Evolutionary conservation across 768 basidiomycete genomes (phyloP).

Genomic region (Trametes cinnabarina): DNA sequence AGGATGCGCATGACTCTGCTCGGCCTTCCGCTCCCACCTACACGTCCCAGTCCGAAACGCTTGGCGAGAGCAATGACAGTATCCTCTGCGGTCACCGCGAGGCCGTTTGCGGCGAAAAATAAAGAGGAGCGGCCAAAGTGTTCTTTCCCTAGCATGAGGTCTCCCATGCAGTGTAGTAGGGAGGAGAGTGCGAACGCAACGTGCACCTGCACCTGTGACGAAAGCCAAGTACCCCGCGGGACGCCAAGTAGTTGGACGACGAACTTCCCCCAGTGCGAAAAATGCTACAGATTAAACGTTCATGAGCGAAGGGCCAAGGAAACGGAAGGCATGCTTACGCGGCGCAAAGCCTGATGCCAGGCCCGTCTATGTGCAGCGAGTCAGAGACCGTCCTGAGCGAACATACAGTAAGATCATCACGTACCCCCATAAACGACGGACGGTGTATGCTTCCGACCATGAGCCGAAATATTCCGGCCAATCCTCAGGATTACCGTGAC

Average conservation of each 20-base stretch:
- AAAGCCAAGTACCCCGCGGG: conserved; percentile 25
- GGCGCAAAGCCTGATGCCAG: conserved; percentile 40
- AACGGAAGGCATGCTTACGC: conserved; percentile 28
- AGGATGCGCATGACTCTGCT: background rate
- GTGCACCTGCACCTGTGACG: conserved; percentile 35
- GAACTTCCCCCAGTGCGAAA: conserved; percentile 29
- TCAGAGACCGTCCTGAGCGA: too few species aligned
- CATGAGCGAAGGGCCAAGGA: background rate
- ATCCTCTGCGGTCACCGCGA: conserved; percentile 38
- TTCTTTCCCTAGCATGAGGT: conserved; percentile 28
- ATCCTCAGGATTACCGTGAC: conserved; percentile 29
- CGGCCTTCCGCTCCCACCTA: background rate
- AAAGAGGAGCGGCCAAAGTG: conserved; percentile 17
- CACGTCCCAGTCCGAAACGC: background rate
- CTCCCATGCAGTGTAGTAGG: conserved; percentile 34
- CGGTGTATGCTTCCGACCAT: conserved; percentile 35
- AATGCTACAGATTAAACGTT: conserved; percentile 17
- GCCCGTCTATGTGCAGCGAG: conserved; percentile 26
- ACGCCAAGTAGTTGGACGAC: conserved; percentile 24
- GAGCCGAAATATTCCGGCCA: conserved; percentile 41
- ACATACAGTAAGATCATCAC: too few species aligned
- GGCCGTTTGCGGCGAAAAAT: conserved; percentile 34
- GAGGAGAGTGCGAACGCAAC: conserved; percentile 37
- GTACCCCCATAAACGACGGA: conserved; percentile 43
- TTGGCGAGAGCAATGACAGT: conserved; percentile 23